Base-by-base conservation (phyloP, 1,284 basidiomycete genomes). In the Phlebopus sp. region DNA sequence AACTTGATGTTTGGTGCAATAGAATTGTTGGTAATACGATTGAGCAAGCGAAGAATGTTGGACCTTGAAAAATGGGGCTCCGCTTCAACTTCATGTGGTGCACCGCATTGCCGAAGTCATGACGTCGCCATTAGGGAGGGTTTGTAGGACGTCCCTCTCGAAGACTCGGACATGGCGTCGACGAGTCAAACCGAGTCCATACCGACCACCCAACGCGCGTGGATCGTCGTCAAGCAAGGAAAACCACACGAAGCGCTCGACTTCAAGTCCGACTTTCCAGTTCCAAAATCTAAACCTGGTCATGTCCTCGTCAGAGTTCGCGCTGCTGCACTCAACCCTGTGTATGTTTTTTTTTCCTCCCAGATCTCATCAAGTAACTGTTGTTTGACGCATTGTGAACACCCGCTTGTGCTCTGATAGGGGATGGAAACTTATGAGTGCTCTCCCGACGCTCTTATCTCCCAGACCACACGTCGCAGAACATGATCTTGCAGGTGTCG, bases 251-350 rank as follows among this genome's bases (percentile, higher is more conserved):
- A 75, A 11, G 77, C 75, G 5, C 66, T 86, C 18, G 57, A 57
- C 14, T 58, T 83, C 25, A 64, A 69, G 34, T 59, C 68, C 4
- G 72, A 79, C 50, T 66, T 70, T 50, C 72, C 75, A 0, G 73
- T 83, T 4, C 71, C 78, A 2, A 65, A 72, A 32, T 66, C 78
- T 25, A 55, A 56, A 25, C 59, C 66, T 37, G 77, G 74, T 15
- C 69, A 82, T 49, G 75, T 85, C 5, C 72, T 86, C 9, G 73
- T 88, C 49, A 78, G 78, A 56, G 71, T 87, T 6, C 71, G 77
- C 36, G 81, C 84, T 3, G 83, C 75, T 0, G 82, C 82, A 2
- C 68, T 88, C 35, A 90, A 90, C 58, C 86, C 85, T 0, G 71
- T 82, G 77, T 86, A 67, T 55, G 75, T 66, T 27, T 52, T 17